These are phyloP conservation scores for Atalantia buxifolia DNA, from an alignment of 345 rosid species.

Conservation along the genomic window DNA sequence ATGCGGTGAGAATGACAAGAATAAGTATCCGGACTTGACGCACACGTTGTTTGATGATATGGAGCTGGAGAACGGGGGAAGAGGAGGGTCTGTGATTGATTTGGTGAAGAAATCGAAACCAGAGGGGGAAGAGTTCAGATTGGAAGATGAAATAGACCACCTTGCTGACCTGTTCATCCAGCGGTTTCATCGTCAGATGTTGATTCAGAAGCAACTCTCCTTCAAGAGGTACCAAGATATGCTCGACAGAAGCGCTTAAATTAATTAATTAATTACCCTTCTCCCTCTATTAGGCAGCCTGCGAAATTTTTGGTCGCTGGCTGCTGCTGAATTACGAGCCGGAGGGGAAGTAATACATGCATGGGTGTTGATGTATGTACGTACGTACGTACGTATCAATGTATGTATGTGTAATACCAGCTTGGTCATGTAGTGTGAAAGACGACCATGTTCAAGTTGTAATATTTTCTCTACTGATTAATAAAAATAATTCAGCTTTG, in stretches of 20 bases:
- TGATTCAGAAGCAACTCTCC: conserved; percentile 77
- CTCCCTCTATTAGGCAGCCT: not conserved
- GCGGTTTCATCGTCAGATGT: conserved; percentile 63
- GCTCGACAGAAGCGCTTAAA: conserved; percentile 18
- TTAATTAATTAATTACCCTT: not conserved
- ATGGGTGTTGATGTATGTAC: no score
- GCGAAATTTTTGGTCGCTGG: not conserved
- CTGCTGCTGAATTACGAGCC: not conserved
- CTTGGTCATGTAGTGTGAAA: not conserved
- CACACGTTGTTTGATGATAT: conserved; percentile 39
- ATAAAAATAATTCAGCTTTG: not conserved
- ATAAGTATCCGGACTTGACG: conserved; percentile 52
- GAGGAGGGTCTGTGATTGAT: conserved; percentile 76
- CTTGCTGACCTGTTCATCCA: conserved; percentile 75
- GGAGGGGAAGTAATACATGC: no score
- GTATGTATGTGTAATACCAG: not conserved
- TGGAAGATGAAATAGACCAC: conserved; percentile 83
- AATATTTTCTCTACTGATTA: not conserved
- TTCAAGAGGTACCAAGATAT: conserved; percentile 33
- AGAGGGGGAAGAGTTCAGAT: conserved; percentile 65
- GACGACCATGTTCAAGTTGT: not conserved
- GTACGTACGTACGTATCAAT: no score
- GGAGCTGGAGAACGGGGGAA: conserved; percentile 22
- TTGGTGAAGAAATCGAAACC: conserved; percentile 62
- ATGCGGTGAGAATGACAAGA: conserved; percentile 15